A percentile compares a stretch with the other conserved stretches of the same genome.
Conservation (phyloP, 2,329 filamentous ascomycete species). For the Arthrinium puccinioides region DNA sequence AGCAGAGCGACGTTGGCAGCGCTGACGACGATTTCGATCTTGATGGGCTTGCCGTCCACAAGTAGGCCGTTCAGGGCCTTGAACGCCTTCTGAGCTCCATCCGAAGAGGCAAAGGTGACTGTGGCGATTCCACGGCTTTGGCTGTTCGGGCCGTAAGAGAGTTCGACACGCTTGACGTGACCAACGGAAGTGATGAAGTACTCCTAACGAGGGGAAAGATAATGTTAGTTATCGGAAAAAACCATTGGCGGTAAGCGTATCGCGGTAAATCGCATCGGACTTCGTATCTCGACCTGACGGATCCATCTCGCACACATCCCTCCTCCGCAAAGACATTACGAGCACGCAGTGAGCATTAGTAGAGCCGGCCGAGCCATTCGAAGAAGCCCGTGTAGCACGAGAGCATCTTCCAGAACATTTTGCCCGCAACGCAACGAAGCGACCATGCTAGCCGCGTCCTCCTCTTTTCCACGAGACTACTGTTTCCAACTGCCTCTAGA, state of each 20-base stretch:
- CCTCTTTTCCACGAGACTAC: too few relatives aligned
- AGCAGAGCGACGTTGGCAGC: slow-evolving; percentile 64
- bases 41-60: slow-evolving; percentile 85
- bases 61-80: slow-evolving; percentile 79
- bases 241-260: slow-evolving; percentile 24
- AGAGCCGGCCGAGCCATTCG: not conserved
- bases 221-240: slow-evolving; percentile 57
- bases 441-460: too few relatives aligned
- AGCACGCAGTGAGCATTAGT: slow-evolving; percentile 46
- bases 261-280: slow-evolving; percentile 15
- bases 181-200: slow-evolving; percentile 88
- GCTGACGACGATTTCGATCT: slow-evolving; percentile 89
- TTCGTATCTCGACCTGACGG: slow-evolving; percentile 10
- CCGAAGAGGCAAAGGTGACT: slow-evolving; percentile 74
- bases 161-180: slow-evolving; percentile 80
- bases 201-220: slow-evolving; percentile 68
- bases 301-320: too few relatives aligned
- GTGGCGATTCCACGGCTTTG: slow-evolving; percentile 88
- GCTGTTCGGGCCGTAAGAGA: slow-evolving; percentile 90
- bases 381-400: too few relatives aligned
- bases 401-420: too few relatives aligned
- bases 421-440: too few relatives aligned
- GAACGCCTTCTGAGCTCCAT: slow-evolving; percentile 79
- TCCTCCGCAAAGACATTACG: slow-evolving; percentile 31
- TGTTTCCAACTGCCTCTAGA: too few relatives aligned